Evolutionary conservation across 2,329 filamentous ascomycete genomes (phyloP), one percentile per base, ranked within the genome.

Genomic region (Hawksworthiomyces lignivorus): DNA sequence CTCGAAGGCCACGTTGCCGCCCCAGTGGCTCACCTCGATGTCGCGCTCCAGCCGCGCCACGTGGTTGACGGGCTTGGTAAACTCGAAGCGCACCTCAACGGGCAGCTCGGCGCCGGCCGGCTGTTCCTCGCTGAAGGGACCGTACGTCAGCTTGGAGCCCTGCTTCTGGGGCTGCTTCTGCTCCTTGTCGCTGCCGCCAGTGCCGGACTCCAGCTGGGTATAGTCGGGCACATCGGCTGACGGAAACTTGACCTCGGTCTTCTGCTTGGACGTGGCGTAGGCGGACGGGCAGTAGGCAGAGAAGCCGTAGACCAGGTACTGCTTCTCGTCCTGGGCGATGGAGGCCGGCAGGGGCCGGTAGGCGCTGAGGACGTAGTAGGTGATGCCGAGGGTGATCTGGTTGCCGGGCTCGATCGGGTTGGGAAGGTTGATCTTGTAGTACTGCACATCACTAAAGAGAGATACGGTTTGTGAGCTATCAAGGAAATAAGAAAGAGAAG

Each of bases 11-110:
- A 97, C 66, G 60, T 98, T 98, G 48, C 92, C 92, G 52, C 92
- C 92, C 92, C 92, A 98, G 64, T 97, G 92, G 59, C 87, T 94
- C 54, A 98, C 83, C 62, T 98, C 92, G 49, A 98, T 69, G 56
- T 97, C 89, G 46, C 92, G 82, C 65, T 97, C 87, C 46, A 98
- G 71, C 14, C 77, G 70, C 26, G 80, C 79, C 38, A 87, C 77
- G 57, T 92, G 86, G 32, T 81, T 83, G 44, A 98, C 71, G 11
- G 92, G 90, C 65, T 90, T 94, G 50, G 86, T 96, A 67, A 92
- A 96, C 63, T 98, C 89, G 64, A 94, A 97, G 48, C 92, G 85
- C 40, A 96, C 82, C 51, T 73, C 78, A 45, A 87, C 80, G 15
- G 82, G 80, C 55, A 86, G 76, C 35, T 70, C 59, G 9, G 84